Evolutionary conservation across 2,329 filamentous ascomycete species (phyloP).

Genomic region (Claviceps sp.): DNA sequence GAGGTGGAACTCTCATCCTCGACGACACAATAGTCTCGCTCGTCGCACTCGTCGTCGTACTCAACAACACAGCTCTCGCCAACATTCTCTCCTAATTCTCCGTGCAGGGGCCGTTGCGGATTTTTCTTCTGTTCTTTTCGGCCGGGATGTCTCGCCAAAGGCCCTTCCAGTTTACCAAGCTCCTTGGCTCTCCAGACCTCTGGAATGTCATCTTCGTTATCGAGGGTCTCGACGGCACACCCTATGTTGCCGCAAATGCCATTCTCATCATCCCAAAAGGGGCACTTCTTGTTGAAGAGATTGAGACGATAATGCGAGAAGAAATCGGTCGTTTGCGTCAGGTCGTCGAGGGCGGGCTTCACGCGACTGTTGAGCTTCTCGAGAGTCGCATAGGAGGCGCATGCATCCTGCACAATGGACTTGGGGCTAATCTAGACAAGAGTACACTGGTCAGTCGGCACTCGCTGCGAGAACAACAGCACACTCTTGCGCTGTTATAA

Average conservation of each 20-base stretch:
- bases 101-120: conserved; percentile 62
- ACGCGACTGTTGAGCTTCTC: conserved; percentile 69
- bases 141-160: conserved; percentile 77
- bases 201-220: conserved; percentile 90
- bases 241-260: conserved; percentile 96
- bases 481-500: neutral
- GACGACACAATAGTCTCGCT: conserved; percentile 90
- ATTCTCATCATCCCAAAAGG: conserved; percentile 89
- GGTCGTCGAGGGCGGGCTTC: conserved; percentile 61
- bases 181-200: conserved; percentile 83
- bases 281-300: conserved; percentile 85
- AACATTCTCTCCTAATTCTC: conserved; percentile 70
- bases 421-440: conserved; percentile 64
- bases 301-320: conserved; percentile 96
- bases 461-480: neutral
- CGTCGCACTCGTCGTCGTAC: conserved; percentile 93
- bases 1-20: conserved; percentile 78
- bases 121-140: conserved; percentile 58
- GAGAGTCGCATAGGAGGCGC: conserved; percentile 83
- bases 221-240: conserved; percentile 87
- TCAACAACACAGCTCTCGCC: conserved; percentile 95
- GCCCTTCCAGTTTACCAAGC: conserved; percentile 82
- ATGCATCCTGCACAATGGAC: conserved; percentile 84
- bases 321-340: conserved; percentile 85
- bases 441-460: conserved; percentile 3